Evolutionary conservation across 768 basidiomycete species (phyloP).

Genomic region (Lactifluus echinatus): DNA sequence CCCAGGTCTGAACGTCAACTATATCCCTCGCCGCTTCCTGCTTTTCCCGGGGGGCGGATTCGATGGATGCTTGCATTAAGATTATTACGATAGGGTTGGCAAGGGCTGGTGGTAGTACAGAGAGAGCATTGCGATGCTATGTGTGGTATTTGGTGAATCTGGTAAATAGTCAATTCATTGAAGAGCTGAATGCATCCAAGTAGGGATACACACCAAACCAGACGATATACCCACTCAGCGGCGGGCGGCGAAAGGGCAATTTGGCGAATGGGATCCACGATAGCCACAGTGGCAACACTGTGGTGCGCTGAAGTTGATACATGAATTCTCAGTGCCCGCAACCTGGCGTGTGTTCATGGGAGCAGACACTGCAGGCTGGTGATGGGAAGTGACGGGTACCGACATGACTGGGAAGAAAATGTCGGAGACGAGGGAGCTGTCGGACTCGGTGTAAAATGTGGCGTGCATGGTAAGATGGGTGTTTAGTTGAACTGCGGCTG

Average conservation of each 20-base stretch:
- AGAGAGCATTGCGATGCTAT: constrained; percentile 19
- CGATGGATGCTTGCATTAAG: constrained; percentile 3
- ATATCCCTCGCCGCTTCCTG: not conserved
- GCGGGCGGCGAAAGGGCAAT: constrained; percentile 44
- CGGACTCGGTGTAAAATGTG: not conserved
- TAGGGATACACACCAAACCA: not conserved
- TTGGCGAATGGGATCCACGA: constrained; percentile 44
- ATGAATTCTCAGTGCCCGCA: constrained; percentile 24
- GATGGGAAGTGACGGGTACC: constrained; percentile 19
- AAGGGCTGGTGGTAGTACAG: constrained; percentile 13
- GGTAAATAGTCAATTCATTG: not conserved
- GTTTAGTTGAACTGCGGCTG: not conserved
- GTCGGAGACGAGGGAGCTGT: not conserved
- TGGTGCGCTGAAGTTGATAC: constrained; percentile 44
- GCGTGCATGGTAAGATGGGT: constrained; percentile 8
- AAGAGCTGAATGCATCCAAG: not conserved
- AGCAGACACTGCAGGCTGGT: not conserved
- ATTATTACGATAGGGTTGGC: constrained; percentile 7
- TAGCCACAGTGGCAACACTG: constrained; percentile 67
- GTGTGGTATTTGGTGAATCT: constrained; percentile 1
- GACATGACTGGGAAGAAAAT: constrained; percentile 6
- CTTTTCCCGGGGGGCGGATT: not conserved
- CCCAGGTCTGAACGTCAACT: not conserved
- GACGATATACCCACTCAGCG: constrained; percentile 25
- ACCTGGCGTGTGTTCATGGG: constrained; percentile 17